Conservation (phyloP, 2,329 filamentous ascomycete species). For the Dendryphion nanum region DNA sequence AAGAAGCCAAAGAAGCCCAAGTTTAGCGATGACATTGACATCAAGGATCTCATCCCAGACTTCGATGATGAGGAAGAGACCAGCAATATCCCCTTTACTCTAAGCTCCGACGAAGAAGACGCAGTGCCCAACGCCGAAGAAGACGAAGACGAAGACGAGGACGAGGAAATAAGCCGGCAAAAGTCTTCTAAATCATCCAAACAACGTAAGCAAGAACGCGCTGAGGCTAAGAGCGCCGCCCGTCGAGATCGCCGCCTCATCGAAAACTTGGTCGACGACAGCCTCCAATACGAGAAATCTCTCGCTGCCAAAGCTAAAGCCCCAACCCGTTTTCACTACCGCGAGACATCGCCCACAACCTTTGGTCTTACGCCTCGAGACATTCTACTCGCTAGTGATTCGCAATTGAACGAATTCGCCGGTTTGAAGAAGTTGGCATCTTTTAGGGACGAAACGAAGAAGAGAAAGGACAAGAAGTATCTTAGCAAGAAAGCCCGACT, state of each 20-base stretch:
- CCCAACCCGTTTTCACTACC: constrained; percentile 74
- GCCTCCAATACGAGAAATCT: constrained; percentile 70
- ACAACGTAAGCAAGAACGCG: constrained; percentile 47
- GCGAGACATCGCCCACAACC: constrained; percentile 84
- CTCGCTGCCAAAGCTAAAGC: constrained; percentile 54
- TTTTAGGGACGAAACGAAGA: constrained; percentile 86
- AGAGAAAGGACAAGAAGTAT: constrained; percentile 81
- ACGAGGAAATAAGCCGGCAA: too few relatives aligned
- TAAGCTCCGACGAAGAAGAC: constrained; percentile 50
- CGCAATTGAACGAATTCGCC: constrained; percentile 82
- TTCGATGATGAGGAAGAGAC: constrained; percentile 71
- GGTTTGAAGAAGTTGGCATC: constrained; percentile 93
- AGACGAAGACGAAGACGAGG: constrained; percentile 38
- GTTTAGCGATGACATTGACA: constrained; percentile 98
- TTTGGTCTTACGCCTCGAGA: constrained; percentile 89
- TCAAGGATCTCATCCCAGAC: constrained; percentile 85
- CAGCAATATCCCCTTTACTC: constrained; percentile 71
- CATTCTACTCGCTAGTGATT: constrained; percentile 86
- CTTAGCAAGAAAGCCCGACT: constrained; percentile 91
- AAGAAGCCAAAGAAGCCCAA: constrained; percentile 76
- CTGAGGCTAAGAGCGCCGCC: constrained; percentile 67
- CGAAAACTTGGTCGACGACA: constrained; percentile 80
- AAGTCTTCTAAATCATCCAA: constrained; percentile 43
- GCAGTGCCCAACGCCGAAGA: constrained; percentile 48
- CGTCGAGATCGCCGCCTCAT: constrained; percentile 79